phyloP scores from a whole-genome alignment of 83 land plant genomes.

The Diphasiastrum complanatum region DNA sequence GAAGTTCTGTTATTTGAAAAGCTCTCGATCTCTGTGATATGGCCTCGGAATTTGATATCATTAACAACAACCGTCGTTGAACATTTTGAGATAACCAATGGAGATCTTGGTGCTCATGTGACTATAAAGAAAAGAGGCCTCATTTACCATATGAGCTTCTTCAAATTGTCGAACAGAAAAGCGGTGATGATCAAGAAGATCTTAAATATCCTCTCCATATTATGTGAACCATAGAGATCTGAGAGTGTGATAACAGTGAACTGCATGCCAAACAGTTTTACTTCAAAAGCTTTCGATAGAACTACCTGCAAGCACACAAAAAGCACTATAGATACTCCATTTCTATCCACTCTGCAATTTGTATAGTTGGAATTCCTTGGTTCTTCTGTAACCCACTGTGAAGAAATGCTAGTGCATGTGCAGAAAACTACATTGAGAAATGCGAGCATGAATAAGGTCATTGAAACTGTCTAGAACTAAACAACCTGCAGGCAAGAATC shows the following conservation, averaged over 20 bases:
- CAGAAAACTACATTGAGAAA: slow-evolving; percentile 46
- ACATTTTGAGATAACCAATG: slow-evolving; percentile 60
- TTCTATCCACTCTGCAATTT: slow-evolving; percentile 68
- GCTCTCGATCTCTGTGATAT: neutral
- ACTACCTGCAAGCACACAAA: neutral
- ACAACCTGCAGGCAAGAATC: neutral
- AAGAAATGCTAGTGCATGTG: slow-evolving; percentile 84
- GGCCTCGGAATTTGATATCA: slow-evolving; percentile 47
- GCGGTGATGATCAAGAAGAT: slow-evolving; percentile 72
- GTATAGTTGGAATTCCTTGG: slow-evolving; percentile 77
- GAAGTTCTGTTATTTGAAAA: slow-evolving; percentile 1
- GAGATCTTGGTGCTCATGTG: slow-evolving; percentile 51
- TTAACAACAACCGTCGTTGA: slow-evolving; percentile 46
- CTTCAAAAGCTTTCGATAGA: neutral
- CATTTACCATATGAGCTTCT: slow-evolving; percentile 79
- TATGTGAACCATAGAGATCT: neutral
- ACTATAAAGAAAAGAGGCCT: slow-evolving; percentile 60
- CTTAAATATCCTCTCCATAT: slow-evolving; percentile 71
- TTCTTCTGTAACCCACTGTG: slow-evolving; percentile 69
- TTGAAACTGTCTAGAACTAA: neutral
- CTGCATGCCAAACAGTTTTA: neutral
- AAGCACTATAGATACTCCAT: slow-evolving; percentile 56
- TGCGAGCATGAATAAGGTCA: neutral
- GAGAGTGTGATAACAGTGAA: neutral
- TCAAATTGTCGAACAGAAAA: slow-evolving; percentile 62